Conservation (phyloP, 495 filamentous ascomycete genomes). For the Tuber aestivum region DNA sequence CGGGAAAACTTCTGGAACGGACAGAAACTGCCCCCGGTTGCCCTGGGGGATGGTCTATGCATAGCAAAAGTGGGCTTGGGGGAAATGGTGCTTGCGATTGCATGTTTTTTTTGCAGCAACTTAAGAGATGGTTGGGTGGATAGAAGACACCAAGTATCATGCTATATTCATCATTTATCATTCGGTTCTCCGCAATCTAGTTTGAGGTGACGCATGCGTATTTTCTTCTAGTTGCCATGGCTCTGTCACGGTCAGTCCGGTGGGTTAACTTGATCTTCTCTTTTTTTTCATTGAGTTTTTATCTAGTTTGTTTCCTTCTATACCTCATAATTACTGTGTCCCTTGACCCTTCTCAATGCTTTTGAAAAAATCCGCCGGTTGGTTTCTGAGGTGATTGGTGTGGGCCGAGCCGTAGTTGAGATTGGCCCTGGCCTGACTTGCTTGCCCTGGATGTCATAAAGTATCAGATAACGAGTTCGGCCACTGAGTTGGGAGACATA, state of each 20-base stretch:
- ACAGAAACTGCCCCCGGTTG: neutral
- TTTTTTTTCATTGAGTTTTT: conserved; percentile 1
- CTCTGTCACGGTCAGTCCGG: neutral
- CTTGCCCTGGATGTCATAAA: neutral
- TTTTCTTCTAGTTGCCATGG: neutral
- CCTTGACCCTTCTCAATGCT: neutral
- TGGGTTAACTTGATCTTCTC: conserved; percentile 1
- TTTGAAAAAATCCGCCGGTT: neutral
- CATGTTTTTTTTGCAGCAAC: neutral
- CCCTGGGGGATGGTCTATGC: neutral
- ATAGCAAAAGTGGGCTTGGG: neutral
- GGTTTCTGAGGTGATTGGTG: neutral
- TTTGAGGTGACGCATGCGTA: neutral
- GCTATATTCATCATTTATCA: neutral
- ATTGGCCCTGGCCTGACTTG: neutral
- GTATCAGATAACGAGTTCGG: neutral
- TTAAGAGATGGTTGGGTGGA: neutral
- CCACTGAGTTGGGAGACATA: neutral
- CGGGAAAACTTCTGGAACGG: neutral
- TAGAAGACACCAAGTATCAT: neutral
- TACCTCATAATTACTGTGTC: neutral
- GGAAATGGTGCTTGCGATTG: neutral
- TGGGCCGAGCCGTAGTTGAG: neutral
- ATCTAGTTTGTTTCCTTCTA: neutral
- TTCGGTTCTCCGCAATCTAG: neutral